A percentile compares a stretch with the other conserved stretches of the same genome.
phyloP scores from a whole-genome alignment of 2,329 filamentous ascomycete species.

The Didymella sp. region DNA sequence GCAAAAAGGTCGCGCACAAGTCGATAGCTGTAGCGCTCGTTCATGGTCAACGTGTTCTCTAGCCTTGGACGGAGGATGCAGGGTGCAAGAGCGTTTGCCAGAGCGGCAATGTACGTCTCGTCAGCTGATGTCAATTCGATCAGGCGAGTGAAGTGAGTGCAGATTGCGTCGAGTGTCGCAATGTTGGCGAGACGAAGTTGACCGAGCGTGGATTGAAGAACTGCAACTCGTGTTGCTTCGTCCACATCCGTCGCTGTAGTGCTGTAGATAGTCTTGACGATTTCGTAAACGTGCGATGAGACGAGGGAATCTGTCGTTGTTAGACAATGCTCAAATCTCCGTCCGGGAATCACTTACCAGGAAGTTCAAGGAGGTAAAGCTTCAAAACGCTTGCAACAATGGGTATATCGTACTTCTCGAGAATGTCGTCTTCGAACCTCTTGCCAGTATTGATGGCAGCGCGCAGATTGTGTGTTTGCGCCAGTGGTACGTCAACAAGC shows the following conservation, averaged over 20 bases:
- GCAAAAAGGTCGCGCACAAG: constrained; percentile 90
- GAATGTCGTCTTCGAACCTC: constrained; percentile 73
- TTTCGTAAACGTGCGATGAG: constrained; percentile 97
- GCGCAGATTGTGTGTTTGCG: constrained; percentile 83
- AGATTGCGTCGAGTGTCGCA: constrained; percentile 95
- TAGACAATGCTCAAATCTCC: constrained; percentile 22
- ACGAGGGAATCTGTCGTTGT: constrained; percentile 82
- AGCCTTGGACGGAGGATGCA: constrained; percentile 87
- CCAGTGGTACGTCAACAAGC: constrained; percentile 88
- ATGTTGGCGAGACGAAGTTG: constrained; percentile 96
- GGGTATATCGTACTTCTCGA: constrained; percentile 90
- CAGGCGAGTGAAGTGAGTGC: constrained; percentile 96
- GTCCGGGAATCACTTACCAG: constrained; percentile 65
- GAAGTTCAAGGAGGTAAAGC: constrained; percentile 91
- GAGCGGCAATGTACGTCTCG: constrained; percentile 77
- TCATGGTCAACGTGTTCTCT: constrained; percentile 90
- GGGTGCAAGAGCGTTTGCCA: constrained; percentile 78
- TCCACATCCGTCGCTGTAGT: constrained; percentile 71
- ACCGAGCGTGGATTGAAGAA: constrained; percentile 93
- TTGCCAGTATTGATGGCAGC: constrained; percentile 87
- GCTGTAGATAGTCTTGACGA: constrained; percentile 96
- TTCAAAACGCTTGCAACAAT: constrained; percentile 93
- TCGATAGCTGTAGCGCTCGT: constrained; percentile 91
- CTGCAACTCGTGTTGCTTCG: constrained; percentile 81
- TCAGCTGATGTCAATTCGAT: constrained; percentile 97